Evolutionary conservation across 2,329 filamentous ascomycete species (phyloP), one percentile per base, ranked within the genome.

Genomic region (Erysiphe pisi): DNA sequence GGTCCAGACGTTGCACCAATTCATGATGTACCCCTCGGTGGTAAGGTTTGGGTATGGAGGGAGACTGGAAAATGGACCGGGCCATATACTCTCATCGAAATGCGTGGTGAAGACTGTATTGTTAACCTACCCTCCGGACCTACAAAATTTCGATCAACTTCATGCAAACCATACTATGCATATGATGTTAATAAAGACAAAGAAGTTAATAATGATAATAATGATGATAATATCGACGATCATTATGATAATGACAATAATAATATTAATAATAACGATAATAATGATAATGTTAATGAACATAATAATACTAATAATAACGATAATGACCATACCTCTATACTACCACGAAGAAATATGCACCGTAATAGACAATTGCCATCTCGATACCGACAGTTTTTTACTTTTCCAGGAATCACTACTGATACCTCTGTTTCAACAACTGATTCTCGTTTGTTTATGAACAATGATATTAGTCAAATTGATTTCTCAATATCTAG

Each of bases 1-100:
- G 70, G 77, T 9, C 73, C 76, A 1, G 73, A 58, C 49, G 58
- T 45, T 0, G 56, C 73, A 40, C 16, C 28, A 0, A 68, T 78
- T 4, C 71, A 78, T 40, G 47, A 78, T 20, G 58, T 78, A 45
- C 36, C 31, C 18, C 61, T 78, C 18, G 76, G 76, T 31, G 75
- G 49, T 7, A n/a, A 77, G 14, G 73, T 78, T 25, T 71, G 77
- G 16, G 75, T 77, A 4, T 78, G 75, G 75, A 75, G 77, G 71
- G 76, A 78, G 63, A 58, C 28, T 12, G 31, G 52, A 45, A 45
- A 61, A 43, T 77, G 65, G 65, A 73, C 61, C 43, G 76, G 76
- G n/a, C 63, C 31, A 2, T 73, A 73, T 45, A 73, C 36, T 43
- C 61, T 71, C 20, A 9, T 77, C 36, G 45, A 31, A 36, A 25